Evolutionary conservation across 176 grass and related monocot species (phyloP).

Genomic region (Oryza punctata): DNA sequence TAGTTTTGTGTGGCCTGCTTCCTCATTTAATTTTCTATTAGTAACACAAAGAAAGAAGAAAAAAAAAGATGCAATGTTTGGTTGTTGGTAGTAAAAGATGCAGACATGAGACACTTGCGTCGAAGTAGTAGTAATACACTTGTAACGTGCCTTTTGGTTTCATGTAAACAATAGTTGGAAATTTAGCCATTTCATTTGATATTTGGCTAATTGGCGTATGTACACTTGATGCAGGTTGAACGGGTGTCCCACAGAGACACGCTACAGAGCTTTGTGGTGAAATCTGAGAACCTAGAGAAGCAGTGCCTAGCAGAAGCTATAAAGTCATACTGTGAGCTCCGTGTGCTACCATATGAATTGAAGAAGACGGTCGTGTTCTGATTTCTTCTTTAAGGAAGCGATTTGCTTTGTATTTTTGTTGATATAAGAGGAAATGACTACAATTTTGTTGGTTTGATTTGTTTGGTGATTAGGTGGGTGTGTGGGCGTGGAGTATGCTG

Average conservation of each 20-base stretch:
- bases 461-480: not conserved
- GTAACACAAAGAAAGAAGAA: not conserved
- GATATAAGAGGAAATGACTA: not conserved
- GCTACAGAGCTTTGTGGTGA: conserved; percentile 74
- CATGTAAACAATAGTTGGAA: not conserved
- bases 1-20: not conserved
- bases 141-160: not conserved
- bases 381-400: not conserved
- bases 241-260: conserved; percentile 89
- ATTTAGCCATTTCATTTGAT: not conserved
- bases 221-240: conserved; percentile 66
- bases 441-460: conserved; percentile 13
- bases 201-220: not conserved
- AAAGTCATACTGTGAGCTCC: conserved; percentile 88
- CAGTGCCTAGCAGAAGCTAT: conserved; percentile 87
- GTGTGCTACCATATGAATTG: conserved; percentile 75
- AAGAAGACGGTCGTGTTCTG: conserved; percentile 92
- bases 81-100: not conserved
- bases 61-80: no score
- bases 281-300: conserved; percentile 95
- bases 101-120: not conserved
- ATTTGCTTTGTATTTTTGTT: not conserved
- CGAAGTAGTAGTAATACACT: not conserved
- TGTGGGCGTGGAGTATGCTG: not conserved
- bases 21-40: not conserved